phyloP scores from a whole-genome alignment of 352 stramenopile genomes.

The Globisporangium spinosum region DNA sequence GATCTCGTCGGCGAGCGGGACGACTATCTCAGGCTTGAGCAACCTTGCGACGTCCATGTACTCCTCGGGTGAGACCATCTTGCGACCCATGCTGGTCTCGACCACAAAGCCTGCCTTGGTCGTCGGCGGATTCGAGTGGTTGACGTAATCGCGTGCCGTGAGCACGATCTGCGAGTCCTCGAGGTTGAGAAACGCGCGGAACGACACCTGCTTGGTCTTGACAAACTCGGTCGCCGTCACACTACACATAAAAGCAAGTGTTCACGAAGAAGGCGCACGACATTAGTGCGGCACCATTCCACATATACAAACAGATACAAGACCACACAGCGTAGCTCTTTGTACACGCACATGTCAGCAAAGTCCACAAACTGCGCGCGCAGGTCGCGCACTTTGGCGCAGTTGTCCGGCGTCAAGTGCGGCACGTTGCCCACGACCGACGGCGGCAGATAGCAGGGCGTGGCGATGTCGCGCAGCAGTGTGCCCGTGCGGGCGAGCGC shows the following conservation, averaged over 20 bases:
- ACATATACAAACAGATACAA: conserved; percentile 12
- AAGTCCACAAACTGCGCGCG: conserved; percentile 64
- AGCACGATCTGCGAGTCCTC: conserved; percentile 48
- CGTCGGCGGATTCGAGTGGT: conserved; percentile 43
- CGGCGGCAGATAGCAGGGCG: conserved; percentile 72
- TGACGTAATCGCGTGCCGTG: conserved; percentile 72
- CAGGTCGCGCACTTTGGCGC: conserved; percentile 48
- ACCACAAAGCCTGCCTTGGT: conserved; percentile 57
- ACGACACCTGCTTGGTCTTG: conserved; percentile 31
- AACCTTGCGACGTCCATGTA: conserved; percentile 57
- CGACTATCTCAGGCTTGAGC: conserved; percentile 50
- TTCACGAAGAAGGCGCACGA: neutral
- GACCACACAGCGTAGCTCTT: conserved; percentile 7
- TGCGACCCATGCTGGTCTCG: conserved; percentile 50
- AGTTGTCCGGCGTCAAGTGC: conserved; percentile 76
- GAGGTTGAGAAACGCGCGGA: conserved; percentile 53
- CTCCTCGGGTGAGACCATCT: conserved; percentile 37
- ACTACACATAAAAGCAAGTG: conserved; percentile 16
- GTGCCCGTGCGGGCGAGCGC: conserved; percentile 35
- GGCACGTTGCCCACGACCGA: conserved; percentile 64
- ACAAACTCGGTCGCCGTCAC: conserved; percentile 30
- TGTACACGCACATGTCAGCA: conserved; percentile 54
- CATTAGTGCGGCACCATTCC: neutral
- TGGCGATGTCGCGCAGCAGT: conserved; percentile 32
- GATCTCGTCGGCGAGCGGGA: conserved; percentile 71